These are phyloP conservation scores for Daldinia sp. DNA, from an alignment of 2,329 filamentous ascomycete species.

Conservation along the genomic window DNA sequence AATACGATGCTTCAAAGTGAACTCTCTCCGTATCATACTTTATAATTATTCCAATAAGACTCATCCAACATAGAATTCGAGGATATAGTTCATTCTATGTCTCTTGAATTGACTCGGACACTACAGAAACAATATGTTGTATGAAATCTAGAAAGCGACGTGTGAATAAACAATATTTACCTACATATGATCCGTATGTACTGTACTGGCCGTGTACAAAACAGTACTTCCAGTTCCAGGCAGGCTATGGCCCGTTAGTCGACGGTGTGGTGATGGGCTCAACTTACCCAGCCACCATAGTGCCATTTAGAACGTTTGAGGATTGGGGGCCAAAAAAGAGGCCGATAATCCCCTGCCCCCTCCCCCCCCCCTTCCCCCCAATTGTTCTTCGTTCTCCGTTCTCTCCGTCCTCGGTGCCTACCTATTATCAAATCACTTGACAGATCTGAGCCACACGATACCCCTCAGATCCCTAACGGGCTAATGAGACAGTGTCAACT, in stretches of 20 bases:
- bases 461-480: constrained; percentile 20
- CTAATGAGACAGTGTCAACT: constrained; percentile 30
- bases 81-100: not conserved
- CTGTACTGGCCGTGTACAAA: not conserved
- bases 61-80: not conserved
- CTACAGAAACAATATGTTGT: not conserved
- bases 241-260: constrained; percentile 21
- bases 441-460: constrained; percentile 22
- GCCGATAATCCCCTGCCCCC: constrained; percentile 3
- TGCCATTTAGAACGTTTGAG: constrained; percentile 9
- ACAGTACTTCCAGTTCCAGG: constrained; percentile 10
- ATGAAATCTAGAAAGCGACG: not conserved
- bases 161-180: not conserved
- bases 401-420: constrained; percentile 21
- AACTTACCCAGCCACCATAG: constrained; percentile 37
- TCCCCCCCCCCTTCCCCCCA: too few species aligned
- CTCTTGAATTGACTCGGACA: not conserved
- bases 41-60: not conserved
- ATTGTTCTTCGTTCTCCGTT: constrained; percentile 1
- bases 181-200: not conserved
- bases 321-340: constrained; percentile 12
- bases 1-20: not conserved
- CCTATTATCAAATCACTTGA: constrained; percentile 36
- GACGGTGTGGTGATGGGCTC: constrained; percentile 32
- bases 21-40: not conserved